These are phyloP conservation scores for Eucalyptus tenuipes DNA, from an alignment of 345 rosid genomes.

Conservation along the genomic window DNA sequence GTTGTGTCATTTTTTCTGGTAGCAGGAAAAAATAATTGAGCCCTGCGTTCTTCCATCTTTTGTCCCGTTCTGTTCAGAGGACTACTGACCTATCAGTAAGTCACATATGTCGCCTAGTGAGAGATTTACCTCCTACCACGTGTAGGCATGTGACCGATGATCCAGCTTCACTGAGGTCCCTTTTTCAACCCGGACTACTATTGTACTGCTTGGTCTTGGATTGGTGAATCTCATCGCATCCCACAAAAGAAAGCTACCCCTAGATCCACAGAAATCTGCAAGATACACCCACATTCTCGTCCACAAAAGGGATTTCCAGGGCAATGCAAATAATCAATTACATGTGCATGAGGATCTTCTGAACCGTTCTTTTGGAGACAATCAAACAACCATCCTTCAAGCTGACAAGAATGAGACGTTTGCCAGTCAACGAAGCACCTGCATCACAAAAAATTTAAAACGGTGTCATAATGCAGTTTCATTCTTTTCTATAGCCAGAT, in stretches of 20 bases:
- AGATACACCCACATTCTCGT: not conserved
- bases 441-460: not conserved
- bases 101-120: not conserved
- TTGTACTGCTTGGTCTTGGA: not conserved
- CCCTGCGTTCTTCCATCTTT: not conserved
- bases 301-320: not conserved
- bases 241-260: not conserved
- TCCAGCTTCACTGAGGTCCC: not conserved
- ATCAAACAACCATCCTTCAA: not conserved
- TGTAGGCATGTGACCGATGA: not conserved
- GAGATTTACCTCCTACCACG: not conserved
- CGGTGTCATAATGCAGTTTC: not conserved
- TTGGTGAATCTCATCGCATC: not conserved
- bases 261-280: not conserved
- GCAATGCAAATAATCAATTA: not conserved
- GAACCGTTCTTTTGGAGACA: not conserved
- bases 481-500: not conserved
- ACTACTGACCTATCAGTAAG: not conserved
- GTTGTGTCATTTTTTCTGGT: not conserved
- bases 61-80: not conserved
- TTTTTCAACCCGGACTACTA: not conserved
- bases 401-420: not conserved
- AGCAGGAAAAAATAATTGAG: not conserved
- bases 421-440: not conserved
- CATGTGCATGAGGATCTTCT: not conserved